Conservation (phyloP, 192 early-diverging fungal species). For the Linnemannia exigua region DNA sequence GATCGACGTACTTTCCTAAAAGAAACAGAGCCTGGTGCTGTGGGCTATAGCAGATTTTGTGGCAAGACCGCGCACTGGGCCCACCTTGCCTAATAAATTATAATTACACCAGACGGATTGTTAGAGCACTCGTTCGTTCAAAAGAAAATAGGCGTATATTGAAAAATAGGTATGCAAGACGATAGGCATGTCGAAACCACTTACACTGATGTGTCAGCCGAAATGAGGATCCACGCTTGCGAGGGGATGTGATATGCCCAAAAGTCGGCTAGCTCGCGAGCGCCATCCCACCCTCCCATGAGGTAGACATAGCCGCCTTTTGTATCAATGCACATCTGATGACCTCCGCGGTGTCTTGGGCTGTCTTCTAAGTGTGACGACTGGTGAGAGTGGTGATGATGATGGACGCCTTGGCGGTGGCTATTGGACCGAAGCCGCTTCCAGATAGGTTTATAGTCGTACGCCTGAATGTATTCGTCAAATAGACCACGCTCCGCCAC, state of each 20-base stretch:
- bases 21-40: constrained; percentile 80
- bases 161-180: too few species aligned
- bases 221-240: constrained; percentile 82
- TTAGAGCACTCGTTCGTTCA: neutral
- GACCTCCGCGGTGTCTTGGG: constrained; percentile 88
- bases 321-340: constrained; percentile 96
- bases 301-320: constrained; percentile 80
- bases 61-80: constrained; percentile 90
- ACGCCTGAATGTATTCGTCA: constrained; percentile 74
- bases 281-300: constrained; percentile 96
- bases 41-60: constrained; percentile 93
- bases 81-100: constrained; percentile 77
- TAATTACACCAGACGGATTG: neutral
- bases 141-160: neutral
- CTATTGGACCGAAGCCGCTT: constrained; percentile 37
- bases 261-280: constrained; percentile 88
- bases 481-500: constrained; percentile 78
- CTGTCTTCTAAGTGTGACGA: constrained; percentile 20
- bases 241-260: constrained; percentile 81
- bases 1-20: constrained; percentile 92
- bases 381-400: constrained; percentile 49
- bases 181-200: neutral
- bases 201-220: constrained; percentile 80
- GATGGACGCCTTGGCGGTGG: constrained; percentile 26
- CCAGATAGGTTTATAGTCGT: constrained; percentile 77